Evolutionary conservation across 257 asterid genomes (phyloP), one percentile per base, ranked within the genome.

Genomic region (Penstemon eatonii): DNA sequence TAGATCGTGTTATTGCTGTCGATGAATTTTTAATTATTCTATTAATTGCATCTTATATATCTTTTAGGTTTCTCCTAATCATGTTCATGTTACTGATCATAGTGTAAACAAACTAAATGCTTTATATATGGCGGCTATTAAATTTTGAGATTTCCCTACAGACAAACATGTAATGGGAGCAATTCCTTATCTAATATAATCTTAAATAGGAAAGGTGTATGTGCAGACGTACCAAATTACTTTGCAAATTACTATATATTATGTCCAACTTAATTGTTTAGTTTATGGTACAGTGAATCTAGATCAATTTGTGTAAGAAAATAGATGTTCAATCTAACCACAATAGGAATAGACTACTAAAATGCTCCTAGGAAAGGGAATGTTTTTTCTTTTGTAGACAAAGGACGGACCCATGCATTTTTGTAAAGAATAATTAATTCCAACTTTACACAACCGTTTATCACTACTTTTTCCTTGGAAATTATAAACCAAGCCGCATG

Each of bases 381-480:
- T 83, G 86, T 79, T 81, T 57, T 25, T 79, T 64, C 84, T 81
- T 81, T 83, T 33, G n/a, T 78, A 71, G 75, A 76, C 86, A 76
- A 74, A 78, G 82, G 73, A 58, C 87, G 82, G 73, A 58, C 87
- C 85, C 83, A 66, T 68, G 57, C 33, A 25, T 43, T 57, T 67
- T 76, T 63, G 65, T 50, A 62, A 68, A 77, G 73, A 81, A 85
- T 82, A 78, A 78, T 78, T 65, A 73, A 78, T 78, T 61, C 66
- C 72, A 74, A 74, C 73, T 66, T 61, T 53, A 64, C 71, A 59
- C 56, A 46, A 37, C 71, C 55, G 61, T 69, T 68, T 66, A 69
- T 65, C 63, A 63, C 0, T 3, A 7, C 71, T 55, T 65, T 67
- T 38, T 8, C 56, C 42, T 64, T 53, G 7, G 44, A 9, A 56